These are phyloP conservation scores for Aspergillus cristatus DNA, from an alignment of 495 filamentous ascomycete genomes.

Conservation along the genomic window DNA sequence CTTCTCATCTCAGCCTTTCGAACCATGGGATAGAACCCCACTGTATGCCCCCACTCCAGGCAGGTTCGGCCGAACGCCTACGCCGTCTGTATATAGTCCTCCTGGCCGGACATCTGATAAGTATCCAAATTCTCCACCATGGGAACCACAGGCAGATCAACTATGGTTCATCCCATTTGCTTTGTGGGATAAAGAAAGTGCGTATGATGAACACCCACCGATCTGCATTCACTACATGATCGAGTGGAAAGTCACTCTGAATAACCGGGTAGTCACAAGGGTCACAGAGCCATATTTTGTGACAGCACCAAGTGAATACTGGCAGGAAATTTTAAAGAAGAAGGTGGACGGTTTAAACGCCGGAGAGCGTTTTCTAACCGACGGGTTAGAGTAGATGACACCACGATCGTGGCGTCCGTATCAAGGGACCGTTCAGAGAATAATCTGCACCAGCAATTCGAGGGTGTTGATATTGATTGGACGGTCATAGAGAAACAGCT, in stretches of 20 bases:
- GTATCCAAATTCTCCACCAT: neutral
- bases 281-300: constrained; percentile 19
- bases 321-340: constrained; percentile 2
- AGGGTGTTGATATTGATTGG: neutral
- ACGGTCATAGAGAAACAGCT: no score
- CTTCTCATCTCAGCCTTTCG: constrained; percentile 5
- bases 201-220: neutral
- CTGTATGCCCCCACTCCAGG: constrained; percentile 16
- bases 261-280: constrained; percentile 14
- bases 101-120: neutral
- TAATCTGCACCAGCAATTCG: constrained; percentile 12
- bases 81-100: constrained; percentile 11
- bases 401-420: constrained; percentile 9
- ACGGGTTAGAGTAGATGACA: constrained; percentile 15
- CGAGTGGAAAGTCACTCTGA: constrained; percentile 20
- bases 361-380: constrained; percentile 4
- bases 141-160: neutral
- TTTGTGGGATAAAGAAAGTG: neutral
- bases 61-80: constrained; percentile 11
- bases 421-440: constrained; percentile 10
- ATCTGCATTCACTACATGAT: constrained; percentile 20
- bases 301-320: constrained; percentile 6
- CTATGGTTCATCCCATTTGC: neutral
- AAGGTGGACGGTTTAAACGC: constrained; percentile 7
- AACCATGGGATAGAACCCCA: constrained; percentile 10